phyloP scores from a whole-genome alignment of 2,329 filamentous ascomycete species.

The Pseudogymnoascus sp. region DNA sequence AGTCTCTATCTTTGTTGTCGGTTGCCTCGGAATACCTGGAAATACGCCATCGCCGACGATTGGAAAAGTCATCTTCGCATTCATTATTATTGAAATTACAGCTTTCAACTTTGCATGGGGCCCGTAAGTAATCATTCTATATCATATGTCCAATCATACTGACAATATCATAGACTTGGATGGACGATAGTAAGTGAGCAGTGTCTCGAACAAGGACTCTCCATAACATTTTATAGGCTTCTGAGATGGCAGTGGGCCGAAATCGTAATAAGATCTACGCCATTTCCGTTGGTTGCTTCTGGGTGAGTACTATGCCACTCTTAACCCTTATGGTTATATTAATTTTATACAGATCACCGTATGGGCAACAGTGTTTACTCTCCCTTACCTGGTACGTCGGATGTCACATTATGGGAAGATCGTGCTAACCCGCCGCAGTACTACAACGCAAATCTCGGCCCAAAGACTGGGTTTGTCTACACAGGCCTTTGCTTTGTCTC shows the following conservation, averaged over 20 bases:
- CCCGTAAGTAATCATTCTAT: constrained; percentile 35
- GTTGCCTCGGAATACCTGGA: constrained; percentile 35
- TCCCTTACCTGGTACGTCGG: constrained; percentile 30
- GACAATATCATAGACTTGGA: neutral
- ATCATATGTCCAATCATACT: neutral
- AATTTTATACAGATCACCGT: constrained; percentile 26
- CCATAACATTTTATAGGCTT: constrained; percentile 22
- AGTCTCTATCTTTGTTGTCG: constrained; percentile 36
- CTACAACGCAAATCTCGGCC: constrained; percentile 33
- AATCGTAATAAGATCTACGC: constrained; percentile 43
- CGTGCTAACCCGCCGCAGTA: constrained; percentile 21
- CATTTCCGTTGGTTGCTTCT: constrained; percentile 38
- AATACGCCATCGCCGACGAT: constrained; percentile 20
- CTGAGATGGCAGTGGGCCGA: constrained; percentile 42
- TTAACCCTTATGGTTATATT: neutral
- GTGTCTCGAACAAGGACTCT: neutral
- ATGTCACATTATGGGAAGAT: neutral
- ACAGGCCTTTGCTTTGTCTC: constrained; percentile 31
- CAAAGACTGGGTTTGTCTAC: constrained; percentile 35
- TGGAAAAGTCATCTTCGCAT: constrained; percentile 33
- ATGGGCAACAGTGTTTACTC: constrained; percentile 36
- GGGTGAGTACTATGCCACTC: constrained; percentile 15
- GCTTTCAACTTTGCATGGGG: constrained; percentile 42
- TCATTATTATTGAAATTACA: constrained; percentile 37
- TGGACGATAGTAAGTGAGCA: neutral